Base-by-base conservation (phyloP, 73 alveolate species). In the Loxodes magnus region DNA sequence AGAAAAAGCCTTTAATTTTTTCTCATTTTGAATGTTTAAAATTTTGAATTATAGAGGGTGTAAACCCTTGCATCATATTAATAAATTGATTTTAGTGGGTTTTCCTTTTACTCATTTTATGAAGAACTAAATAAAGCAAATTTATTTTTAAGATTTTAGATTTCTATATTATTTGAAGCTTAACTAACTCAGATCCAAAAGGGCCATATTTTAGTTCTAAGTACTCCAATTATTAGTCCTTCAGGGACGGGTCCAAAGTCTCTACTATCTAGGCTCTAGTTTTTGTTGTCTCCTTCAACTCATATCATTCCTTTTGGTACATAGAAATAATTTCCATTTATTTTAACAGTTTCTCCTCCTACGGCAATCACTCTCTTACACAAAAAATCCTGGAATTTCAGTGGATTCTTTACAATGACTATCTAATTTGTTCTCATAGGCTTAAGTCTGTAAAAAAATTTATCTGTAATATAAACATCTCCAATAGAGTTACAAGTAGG, bases 201-300 rank as follows among this genome's bases (percentile, higher is more conserved):
- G n/a, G 71, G 71, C 77, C 77, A 64, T 27, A 64, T 34, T 21
- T 64, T 64, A 5, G 35, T 33, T 5, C 49, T 14, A 24, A 64
- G 62, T 51, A 39, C 38, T 21, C 77, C 77, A 15, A 52, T 62
- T 26, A 64, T 37, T 22, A 64, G 43, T 12, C 62, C 62, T 23
- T 16, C 58, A 38, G 80, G 67, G 0, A 66, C 55, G 9, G 80
- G 75, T 4, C 80, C 80, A 22, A 55, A 66, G 36, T 66, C 55
- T 12, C 80, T 16, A 35, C 67, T 43, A 29, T 66, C 80, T 22
- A 55, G 64, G 12, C 65, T 41, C n/a, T 51, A 62, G 0, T 37
- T 23, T 57, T 56, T 41, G 46, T 66, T 66, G 63, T 66, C 80
- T 15, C 80, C 80, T 51, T 57, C 75, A 42, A 66, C 41, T 65